Conservation (phyloP, 768 basidiomycete genomes). For the Podaxis rugospora region DNA sequence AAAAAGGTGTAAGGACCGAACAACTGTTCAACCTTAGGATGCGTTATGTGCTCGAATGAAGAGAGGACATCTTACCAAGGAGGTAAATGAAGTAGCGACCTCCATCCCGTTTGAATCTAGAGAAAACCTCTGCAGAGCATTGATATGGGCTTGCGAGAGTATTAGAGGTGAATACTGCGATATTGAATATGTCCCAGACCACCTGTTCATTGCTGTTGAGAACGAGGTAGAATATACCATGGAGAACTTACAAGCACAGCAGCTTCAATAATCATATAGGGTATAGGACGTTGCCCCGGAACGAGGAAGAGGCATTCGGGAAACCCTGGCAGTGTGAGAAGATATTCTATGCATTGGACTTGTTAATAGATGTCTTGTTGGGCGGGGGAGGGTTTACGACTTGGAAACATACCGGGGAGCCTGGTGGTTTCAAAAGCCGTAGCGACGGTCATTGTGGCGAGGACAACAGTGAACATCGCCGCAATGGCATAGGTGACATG, state of each 20-base stretch:
- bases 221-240: not conserved
- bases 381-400: not conserved
- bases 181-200: slow-evolving; percentile 4
- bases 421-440: not conserved
- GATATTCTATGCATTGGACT: not conserved
- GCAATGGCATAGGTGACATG: not conserved
- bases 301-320: not conserved
- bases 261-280: not conserved
- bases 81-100: slow-evolving; percentile 6
- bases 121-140: not conserved
- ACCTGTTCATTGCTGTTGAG: not conserved
- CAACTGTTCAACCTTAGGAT: not conserved
- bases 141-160: not conserved
- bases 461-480: not conserved
- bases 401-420: not conserved
- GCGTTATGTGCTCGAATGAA: not conserved
- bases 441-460: not conserved
- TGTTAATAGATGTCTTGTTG: not conserved
- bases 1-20: not conserved
- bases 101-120: not conserved
- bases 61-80: not conserved
- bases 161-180: not conserved
- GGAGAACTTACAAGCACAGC: not conserved
- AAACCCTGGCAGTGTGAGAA: not conserved
- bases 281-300: not conserved